Conservation (phyloP, 441 rosid genomes). For the Eruca vesicaria region DNA sequence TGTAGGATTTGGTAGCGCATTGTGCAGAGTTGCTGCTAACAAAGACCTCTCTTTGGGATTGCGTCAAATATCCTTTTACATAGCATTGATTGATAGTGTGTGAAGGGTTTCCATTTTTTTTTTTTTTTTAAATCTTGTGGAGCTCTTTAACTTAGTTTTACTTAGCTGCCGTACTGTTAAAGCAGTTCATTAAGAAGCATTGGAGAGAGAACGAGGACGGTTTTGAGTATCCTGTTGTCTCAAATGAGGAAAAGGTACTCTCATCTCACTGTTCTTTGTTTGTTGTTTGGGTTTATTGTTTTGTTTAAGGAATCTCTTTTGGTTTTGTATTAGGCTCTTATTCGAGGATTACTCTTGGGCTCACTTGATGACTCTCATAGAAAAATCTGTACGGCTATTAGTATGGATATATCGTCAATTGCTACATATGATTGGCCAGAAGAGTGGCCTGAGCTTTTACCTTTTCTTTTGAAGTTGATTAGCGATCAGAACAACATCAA, state of each 20-base stretch:
- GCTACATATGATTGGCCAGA: slow-evolving; percentile 94
- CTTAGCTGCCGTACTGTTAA: slow-evolving; percentile 92
- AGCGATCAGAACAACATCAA: slow-evolving; percentile 58
- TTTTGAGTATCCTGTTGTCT: slow-evolving; percentile 75
- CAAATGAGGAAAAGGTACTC: slow-evolving; percentile 76
- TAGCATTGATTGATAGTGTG: slow-evolving; percentile 10
- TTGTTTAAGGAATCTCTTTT: slow-evolving; percentile 4
- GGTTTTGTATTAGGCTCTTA: slow-evolving; percentile 57
- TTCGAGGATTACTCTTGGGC: slow-evolving; percentile 64
- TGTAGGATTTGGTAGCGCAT: slow-evolving; percentile 85
- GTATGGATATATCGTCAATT: slow-evolving; percentile 84
- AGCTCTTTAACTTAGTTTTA: slow-evolving; percentile 55
- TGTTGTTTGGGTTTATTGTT: slow-evolving; percentile 11
- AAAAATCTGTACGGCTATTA: slow-evolving; percentile 84
- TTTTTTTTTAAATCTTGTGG: not conserved
- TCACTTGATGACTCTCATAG: slow-evolving; percentile 76
- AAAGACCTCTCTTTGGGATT: slow-evolving; percentile 71
- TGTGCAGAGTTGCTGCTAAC: slow-evolving; percentile 78
- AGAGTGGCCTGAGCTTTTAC: slow-evolving; percentile 85
- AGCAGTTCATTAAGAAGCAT: slow-evolving; percentile 87
- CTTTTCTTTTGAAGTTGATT: slow-evolving; percentile 70
- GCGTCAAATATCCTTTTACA: slow-evolving; percentile 89
- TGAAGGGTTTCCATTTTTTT: not conserved
- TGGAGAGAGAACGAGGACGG: slow-evolving; percentile 89
- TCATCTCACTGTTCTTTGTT: not conserved